These are phyloP conservation scores for Scutellaria baicalensis DNA, from an alignment of 257 asterid genomes.

Conservation along the genomic window DNA sequence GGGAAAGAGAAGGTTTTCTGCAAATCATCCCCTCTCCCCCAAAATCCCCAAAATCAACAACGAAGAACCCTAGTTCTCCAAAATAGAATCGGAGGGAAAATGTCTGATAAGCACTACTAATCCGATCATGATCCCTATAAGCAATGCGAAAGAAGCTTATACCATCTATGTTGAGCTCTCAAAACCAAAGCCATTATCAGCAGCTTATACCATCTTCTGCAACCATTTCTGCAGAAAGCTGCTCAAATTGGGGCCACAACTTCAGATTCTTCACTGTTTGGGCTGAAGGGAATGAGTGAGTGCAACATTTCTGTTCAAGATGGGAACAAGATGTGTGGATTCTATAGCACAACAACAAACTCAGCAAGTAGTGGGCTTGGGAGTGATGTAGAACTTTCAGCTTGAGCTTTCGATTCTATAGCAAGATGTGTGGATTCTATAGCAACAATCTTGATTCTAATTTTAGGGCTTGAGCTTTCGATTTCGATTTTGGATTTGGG, in stretches of 20 bases:
- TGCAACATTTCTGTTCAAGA: constrained; percentile 12
- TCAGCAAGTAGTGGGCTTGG: constrained; percentile 27
- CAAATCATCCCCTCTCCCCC: too few relatives aligned
- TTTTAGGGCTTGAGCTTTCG: too few relatives aligned
- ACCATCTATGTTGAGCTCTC: constrained; percentile 58
- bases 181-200: constrained; percentile 18
- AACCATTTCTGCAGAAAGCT: constrained; percentile 67
- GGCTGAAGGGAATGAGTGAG: constrained; percentile 26
- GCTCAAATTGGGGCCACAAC: constrained; percentile 69
- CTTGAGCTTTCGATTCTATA: too few relatives aligned
- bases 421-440: too few relatives aligned
- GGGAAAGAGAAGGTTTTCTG: too few relatives aligned
- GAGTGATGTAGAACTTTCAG: constrained; percentile 38
- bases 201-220: too few relatives aligned
- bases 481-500: too few relatives aligned
- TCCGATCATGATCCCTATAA: not conserved
- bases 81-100: too few relatives aligned
- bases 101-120: constrained; percentile 12
- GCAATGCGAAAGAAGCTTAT: constrained; percentile 28
- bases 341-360: constrained; percentile 31
- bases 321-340: constrained; percentile 35
- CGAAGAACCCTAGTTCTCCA: too few relatives aligned
- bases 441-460: too few relatives aligned
- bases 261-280: constrained; percentile 40
- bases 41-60: too few relatives aligned